A percentile compares a stretch with the other conserved stretches of the same genome.
Conservation (phyloP, 768 basidiomycete genomes). For the Boletellus emodensis region DNA sequence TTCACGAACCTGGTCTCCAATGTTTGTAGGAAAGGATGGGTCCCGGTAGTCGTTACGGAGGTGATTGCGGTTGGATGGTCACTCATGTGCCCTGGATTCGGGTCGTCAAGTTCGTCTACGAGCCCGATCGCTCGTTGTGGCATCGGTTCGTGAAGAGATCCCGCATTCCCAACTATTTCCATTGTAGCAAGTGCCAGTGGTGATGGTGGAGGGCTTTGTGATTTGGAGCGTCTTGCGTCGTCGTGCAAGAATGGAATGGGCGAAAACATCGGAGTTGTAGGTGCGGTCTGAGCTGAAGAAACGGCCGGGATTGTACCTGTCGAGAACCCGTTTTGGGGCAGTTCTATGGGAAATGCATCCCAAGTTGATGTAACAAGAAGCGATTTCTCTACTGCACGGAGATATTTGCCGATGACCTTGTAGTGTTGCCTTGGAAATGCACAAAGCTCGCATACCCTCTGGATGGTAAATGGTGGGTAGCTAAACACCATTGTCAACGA, state of each 20-base stretch:
- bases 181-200: constrained; percentile 52
- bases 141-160: constrained; percentile 34
- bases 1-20: constrained; percentile 65
- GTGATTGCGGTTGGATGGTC: constrained; percentile 71
- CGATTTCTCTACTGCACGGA: constrained; percentile 80
- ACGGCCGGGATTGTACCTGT: constrained; percentile 38
- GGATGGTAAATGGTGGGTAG: constrained; percentile 82
- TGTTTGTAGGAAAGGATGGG: constrained; percentile 50
- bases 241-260: constrained; percentile 86
- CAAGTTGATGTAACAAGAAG: constrained; percentile 80
- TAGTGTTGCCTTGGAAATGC: constrained; percentile 67
- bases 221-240: constrained; percentile 75
- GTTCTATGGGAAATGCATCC: constrained; percentile 59
- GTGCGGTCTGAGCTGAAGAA: constrained; percentile 49
- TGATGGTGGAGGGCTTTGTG: constrained; percentile 75
- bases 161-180: constrained; percentile 32
- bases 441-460: constrained; percentile 82
- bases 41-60: constrained; percentile 50
- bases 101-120: constrained; percentile 85
- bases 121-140: constrained; percentile 59
- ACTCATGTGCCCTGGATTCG: constrained; percentile 79
- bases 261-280: constrained; percentile 79
- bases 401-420: constrained; percentile 77
- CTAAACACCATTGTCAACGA: constrained; percentile 24
- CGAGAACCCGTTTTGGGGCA: constrained; percentile 28